Evolutionary conservation across 352 stramenopile species (phyloP).

Genomic region (Pythium phragmiticola): DNA sequence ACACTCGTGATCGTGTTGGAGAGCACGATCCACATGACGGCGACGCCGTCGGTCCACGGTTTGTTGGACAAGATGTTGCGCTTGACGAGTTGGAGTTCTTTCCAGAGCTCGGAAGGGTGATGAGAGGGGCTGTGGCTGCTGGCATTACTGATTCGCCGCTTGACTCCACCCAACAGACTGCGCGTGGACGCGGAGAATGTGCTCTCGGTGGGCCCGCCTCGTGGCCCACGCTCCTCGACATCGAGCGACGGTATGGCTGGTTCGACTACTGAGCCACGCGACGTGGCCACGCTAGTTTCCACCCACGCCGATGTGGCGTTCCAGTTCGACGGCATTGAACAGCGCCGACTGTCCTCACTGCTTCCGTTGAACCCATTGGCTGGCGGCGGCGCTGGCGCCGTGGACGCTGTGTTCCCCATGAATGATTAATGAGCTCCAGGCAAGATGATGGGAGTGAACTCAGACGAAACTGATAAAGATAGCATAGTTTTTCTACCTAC

Average conservation of each 20-base stretch:
- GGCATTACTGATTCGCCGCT: conserved; percentile 17
- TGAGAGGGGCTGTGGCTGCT: conserved; percentile 1
- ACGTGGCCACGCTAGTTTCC: background rate
- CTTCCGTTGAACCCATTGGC: no score
- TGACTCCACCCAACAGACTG: conserved; percentile 11
- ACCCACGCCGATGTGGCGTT: background rate
- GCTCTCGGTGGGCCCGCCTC: conserved; percentile 2
- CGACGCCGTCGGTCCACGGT: conserved; percentile 31
- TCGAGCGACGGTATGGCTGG: background rate
- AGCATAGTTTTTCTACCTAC: no score
- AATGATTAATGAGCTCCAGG: background rate
- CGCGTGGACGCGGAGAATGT: conserved; percentile 5
- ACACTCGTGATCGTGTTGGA: conserved; percentile 31
- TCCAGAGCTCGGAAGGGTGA: conserved; percentile 27
- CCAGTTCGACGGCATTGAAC: background rate
- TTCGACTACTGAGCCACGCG: background rate
- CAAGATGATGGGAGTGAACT: no score
- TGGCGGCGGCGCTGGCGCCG: no score
- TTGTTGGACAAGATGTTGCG: conserved; percentile 31
- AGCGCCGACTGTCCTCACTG: background rate
- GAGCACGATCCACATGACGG: conserved; percentile 37
- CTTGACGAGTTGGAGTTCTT: conserved; percentile 32
- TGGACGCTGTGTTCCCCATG: background rate
- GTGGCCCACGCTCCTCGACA: background rate
- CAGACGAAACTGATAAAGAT: no score